Evolutionary conservation across 2,329 filamentous ascomycete species (phyloP).

Genomic region (Gremmenia infestans): DNA sequence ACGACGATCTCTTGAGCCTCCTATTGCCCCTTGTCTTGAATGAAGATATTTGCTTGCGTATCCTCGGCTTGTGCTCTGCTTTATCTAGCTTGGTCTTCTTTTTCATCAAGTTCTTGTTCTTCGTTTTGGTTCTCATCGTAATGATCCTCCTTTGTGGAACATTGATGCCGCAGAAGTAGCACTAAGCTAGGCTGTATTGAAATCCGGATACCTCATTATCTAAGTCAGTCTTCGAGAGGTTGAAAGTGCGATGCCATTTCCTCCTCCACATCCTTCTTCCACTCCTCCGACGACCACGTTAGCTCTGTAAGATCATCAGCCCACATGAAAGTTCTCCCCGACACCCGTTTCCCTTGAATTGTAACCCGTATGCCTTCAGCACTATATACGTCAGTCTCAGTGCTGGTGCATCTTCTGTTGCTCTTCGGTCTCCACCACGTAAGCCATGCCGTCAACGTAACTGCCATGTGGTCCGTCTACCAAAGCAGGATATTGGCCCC

Average conservation of each 20-base stretch:
- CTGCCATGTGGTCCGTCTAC: slow-evolving; percentile 7
- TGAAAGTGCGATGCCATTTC: slow-evolving; percentile 19
- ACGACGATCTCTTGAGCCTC: too few relatives aligned
- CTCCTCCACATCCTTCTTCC: slow-evolving; percentile 15
- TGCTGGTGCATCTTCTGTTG: slow-evolving; percentile 13
- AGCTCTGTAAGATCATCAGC: slow-evolving; percentile 7
- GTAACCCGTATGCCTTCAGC: slow-evolving; percentile 12
- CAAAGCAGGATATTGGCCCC: slow-evolving; percentile 18
- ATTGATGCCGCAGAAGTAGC: not conserved
- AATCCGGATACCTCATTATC: not conserved
- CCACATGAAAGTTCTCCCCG: slow-evolving; percentile 15
- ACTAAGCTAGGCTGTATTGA: not conserved
- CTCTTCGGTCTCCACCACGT: slow-evolving; percentile 11
- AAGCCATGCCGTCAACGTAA: slow-evolving; percentile 10
- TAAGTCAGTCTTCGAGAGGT: slow-evolving; percentile 10
- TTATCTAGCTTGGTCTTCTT: too few relatives aligned
- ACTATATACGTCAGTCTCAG: slow-evolving; percentile 13
- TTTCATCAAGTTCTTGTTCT: too few relatives aligned
- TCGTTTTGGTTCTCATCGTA: too few relatives aligned
- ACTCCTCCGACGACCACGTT: slow-evolving; percentile 18
- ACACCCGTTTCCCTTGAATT: slow-evolving; percentile 7
- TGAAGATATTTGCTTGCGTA: too few relatives aligned
- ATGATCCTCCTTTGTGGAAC: too few relatives aligned
- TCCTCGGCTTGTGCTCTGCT: too few relatives aligned
- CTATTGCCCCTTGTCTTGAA: too few relatives aligned